Base-by-base conservation (phyloP, 345 rosid species). In the Aegle marmelos region DNA sequence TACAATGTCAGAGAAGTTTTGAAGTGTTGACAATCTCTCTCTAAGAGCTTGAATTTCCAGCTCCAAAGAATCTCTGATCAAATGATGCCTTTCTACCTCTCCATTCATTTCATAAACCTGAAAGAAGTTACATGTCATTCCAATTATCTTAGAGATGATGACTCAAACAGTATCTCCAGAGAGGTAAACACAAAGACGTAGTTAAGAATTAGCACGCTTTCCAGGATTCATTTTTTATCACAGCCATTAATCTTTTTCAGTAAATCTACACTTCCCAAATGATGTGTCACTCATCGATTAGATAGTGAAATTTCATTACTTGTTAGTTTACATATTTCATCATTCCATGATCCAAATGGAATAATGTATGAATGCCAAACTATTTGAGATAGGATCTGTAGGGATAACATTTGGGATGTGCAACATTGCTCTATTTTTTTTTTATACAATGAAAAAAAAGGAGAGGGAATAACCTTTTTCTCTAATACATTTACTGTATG, bases 31-130 rank as follows among this genome's bases (percentile, higher is more conserved):
- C 78, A 93, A 80, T 84, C 97, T 91, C 75, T 84, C 84, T 79
- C 91, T 85, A 77, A 95, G 80, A 82, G 85, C 82, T 78, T 86
- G 91, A 76, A 93, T 92, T 86, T 95, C 95, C 82, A 87, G 76
- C 84, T 95, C 97, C 83, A 91, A 83, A 31, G 90, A 91, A 71
- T 88, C 91, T 84, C 92, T 89, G 45, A 89, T 87, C 65, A 87
- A 70, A 56, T 84, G 86, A 82, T 93, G 93, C 83, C 91, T 87
- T 82, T 89, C 93, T 72, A 95, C 92, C 82, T 95, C 94, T 65
- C 87, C 93, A 81, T 90, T 92, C 98, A 92, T 89, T 86, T 92
- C 98, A 86, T 80, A 80, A 71, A 89, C 95, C 98, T 95, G 78
- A 53, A 54, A 50, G 80, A 81, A 69, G 78, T 74, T 82, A 85